These are phyloP conservation scores for Cyberlindnera euphorbiiphila DNA, from an alignment of 805 yeast species.

Conservation along the genomic window DNA sequence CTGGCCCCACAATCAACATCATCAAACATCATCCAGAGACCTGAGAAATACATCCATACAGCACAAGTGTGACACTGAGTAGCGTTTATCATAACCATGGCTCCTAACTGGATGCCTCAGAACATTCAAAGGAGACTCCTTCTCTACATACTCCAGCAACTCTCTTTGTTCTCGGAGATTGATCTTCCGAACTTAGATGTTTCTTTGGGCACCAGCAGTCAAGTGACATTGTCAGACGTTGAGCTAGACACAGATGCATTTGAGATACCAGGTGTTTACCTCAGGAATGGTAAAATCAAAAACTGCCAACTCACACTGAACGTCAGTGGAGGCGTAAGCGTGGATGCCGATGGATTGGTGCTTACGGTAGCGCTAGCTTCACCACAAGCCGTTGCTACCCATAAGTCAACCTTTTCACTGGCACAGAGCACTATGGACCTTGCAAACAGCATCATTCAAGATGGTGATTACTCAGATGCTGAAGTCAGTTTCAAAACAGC, in stretches of 20 bases:
- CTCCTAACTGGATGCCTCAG: constrained; percentile 69
- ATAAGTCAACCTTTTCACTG: constrained; percentile 44
- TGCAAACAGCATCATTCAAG: constrained; percentile 46
- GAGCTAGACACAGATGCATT: constrained; percentile 70
- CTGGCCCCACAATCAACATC: too few species aligned
- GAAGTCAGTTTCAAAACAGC: constrained; percentile 15
- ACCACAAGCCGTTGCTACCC: constrained; percentile 10
- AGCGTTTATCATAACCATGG: constrained; percentile 18
- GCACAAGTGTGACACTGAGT: too few species aligned
- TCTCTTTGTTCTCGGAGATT: constrained; percentile 75
- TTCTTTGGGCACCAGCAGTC: constrained; percentile 56
- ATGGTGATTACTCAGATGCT: constrained; percentile 9
- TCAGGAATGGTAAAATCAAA: constrained; percentile 59
- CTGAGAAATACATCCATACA: too few species aligned
- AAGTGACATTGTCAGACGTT: constrained; percentile 54
- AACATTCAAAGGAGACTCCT: constrained; percentile 79
- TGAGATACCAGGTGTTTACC: constrained; percentile 56
- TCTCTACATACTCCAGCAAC: constrained; percentile 74
- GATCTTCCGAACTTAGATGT: constrained; percentile 82
- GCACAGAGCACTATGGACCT: constrained; percentile 74
- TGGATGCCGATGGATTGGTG: constrained; percentile 54
- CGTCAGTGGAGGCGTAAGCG: constrained; percentile 65
- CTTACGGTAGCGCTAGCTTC: constrained; percentile 39
- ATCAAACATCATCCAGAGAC: too few species aligned
- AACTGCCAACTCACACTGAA: constrained; percentile 55